phyloP scores from a whole-genome alignment of 441 rosid species.

The Euphorbia schlechtendalii region DNA sequence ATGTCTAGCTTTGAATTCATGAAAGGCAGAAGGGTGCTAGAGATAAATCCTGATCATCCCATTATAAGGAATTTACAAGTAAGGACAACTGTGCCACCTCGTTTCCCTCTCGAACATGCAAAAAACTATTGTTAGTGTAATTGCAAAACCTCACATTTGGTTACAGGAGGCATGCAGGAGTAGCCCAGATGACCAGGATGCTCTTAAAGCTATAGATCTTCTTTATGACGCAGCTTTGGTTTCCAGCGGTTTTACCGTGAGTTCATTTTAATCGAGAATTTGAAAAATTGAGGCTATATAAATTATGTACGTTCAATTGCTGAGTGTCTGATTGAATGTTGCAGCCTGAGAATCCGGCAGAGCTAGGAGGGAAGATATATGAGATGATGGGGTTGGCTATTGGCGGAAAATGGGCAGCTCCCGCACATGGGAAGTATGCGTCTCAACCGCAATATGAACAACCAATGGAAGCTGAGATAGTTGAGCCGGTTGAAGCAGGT shows the following conservation, averaged over 20 bases:
- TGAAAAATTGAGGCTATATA: not conserved
- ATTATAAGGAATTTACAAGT: slow-evolving; percentile 68
- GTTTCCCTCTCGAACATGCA: not conserved
- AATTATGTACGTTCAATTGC: not conserved
- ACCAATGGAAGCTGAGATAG: slow-evolving; percentile 70
- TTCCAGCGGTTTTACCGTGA: slow-evolving; percentile 85
- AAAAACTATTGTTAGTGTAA: not conserved
- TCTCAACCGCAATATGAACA: slow-evolving; percentile 30
- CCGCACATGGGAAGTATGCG: slow-evolving; percentile 24
- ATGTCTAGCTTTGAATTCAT: slow-evolving; percentile 73
- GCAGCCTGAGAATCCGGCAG: slow-evolving; percentile 92
- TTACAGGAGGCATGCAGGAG: slow-evolving; percentile 64
- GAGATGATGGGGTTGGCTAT: slow-evolving; percentile 89
- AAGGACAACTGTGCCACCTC: slow-evolving; percentile 8
- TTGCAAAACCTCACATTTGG: not conserved
- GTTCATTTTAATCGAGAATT: slow-evolving; percentile 14
- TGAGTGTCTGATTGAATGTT: slow-evolving; percentile 4
- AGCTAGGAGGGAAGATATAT: slow-evolving; percentile 90
- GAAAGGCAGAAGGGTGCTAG: slow-evolving; percentile 91
- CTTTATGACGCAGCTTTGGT: slow-evolving; percentile 81
- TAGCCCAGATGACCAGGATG: slow-evolving; percentile 69
- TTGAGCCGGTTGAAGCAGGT: slow-evolving; percentile 62
- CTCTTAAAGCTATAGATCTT: slow-evolving; percentile 76
- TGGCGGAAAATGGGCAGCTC: slow-evolving; percentile 62
- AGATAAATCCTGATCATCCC: slow-evolving; percentile 83